These are phyloP conservation scores for Coprinellus micaceus DNA, from an alignment of 768 basidiomycete genomes.

Conservation along the genomic window DNA sequence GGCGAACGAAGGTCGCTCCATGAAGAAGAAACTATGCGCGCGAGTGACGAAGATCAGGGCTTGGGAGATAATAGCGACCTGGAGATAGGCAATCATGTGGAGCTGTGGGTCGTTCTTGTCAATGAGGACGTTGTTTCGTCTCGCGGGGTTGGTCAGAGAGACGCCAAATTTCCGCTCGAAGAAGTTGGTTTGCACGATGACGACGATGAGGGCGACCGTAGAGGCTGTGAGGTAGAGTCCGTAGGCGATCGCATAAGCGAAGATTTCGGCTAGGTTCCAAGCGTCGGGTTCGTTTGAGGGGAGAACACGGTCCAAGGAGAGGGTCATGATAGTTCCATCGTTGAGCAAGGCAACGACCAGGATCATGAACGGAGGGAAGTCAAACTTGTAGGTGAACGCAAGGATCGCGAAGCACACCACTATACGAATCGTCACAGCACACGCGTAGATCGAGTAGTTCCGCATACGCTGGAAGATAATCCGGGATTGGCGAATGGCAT, in stretches of 20 bases:
- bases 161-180: slow-evolving; percentile 89
- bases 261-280: slow-evolving; percentile 96
- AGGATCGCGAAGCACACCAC: slow-evolving; percentile 96
- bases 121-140: slow-evolving; percentile 26
- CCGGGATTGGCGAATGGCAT: slow-evolving; percentile 97
- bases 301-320: slow-evolving; percentile 92
- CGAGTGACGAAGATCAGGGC: slow-evolving; percentile 96
- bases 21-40: slow-evolving; percentile 94
- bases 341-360: slow-evolving; percentile 96
- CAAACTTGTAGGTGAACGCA: slow-evolving; percentile 93
- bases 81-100: slow-evolving; percentile 90
- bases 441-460: slow-evolving; percentile 97
- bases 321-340: slow-evolving; percentile 99
- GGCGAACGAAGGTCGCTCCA: slow-evolving; percentile 89
- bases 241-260: slow-evolving; percentile 92
- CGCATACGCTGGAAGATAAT: slow-evolving; percentile 99
- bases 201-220: slow-evolving; percentile 76
- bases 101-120: slow-evolving; percentile 65
- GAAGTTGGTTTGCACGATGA: slow-evolving; percentile 84
- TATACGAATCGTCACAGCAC: slow-evolving; percentile 96
- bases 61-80: slow-evolving; percentile 98
- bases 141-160: slow-evolving; percentile 30
- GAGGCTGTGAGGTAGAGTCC: slow-evolving; percentile 90
- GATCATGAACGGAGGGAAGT: slow-evolving; percentile 99
- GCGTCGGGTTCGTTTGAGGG: slow-evolving; percentile 90